Evolutionary conservation across 116 monocot species (phyloP), one percentile per base, ranked within the genome.

Genomic region (Papilionanthe hybrid): DNA sequence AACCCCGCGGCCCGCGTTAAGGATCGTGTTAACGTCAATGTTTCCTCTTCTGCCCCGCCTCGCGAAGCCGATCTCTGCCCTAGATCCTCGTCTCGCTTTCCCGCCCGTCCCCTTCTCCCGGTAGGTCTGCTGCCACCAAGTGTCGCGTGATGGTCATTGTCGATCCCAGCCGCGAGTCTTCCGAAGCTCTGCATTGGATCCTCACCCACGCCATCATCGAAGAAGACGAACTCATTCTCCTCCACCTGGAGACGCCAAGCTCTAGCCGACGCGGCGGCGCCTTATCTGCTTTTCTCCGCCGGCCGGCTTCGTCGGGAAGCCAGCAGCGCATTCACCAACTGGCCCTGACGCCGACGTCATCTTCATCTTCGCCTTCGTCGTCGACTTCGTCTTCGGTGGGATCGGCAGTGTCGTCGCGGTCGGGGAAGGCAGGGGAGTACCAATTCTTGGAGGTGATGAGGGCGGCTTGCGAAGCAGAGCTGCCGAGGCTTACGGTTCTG

Each of bases 361-460:
- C 43, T 13, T 48, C 50, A 7, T 76, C n/a, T n/a, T n/a, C n/a
- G n/a, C n/a, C n/a, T n/a, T n/a, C n/a, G n/a, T n/a, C n/a, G 5
- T 77, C 77, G 55, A 37, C 77, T 37, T 77, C 57, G 9, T 10
- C 13, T 9, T 49, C 76, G 76, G 50, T 53, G 53, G 48, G 53
- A 27, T 76, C 76, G 76, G 5, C 30, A 5, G n/a, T 30, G 45
- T 30, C 42, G 65, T 44, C 48, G 75, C 25, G 25, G 72, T 15
- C 8, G 53, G 55, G 53, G 83, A 78, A 17, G 18, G 77, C 49
- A 13, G 82, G 49, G 37, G 71, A 58, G 41, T 76, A 44, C 20
- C 92, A 92, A 32, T 95, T 95, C 86, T 48, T 92, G 25, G 89
- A 88, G 43, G 81, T 50, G 29, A 95, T 95, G 95, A 86, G 76